Evolutionary conservation across 257 asterid genomes (phyloP).

Genomic region (Thymus quinquecostatus): DNA sequence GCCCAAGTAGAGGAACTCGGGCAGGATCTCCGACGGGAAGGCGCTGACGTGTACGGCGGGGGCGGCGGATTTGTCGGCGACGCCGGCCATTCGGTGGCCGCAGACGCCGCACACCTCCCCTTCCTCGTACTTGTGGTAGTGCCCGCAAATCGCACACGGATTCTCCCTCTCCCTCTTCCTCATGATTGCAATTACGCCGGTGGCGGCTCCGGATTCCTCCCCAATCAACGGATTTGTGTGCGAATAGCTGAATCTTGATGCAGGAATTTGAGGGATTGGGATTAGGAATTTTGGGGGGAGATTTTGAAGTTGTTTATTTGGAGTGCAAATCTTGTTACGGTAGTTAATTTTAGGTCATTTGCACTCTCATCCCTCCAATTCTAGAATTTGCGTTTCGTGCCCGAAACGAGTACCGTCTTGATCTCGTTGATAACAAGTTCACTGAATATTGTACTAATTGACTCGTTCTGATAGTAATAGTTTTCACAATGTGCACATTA

Average conservation of each 20-base stretch:
- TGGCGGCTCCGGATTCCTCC: too few relatives aligned
- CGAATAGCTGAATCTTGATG: background rate
- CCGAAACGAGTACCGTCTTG: too few relatives aligned
- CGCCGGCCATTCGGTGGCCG: constrained; percentile 80
- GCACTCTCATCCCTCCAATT: background rate
- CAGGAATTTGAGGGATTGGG: background rate
- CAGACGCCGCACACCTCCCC: constrained; percentile 90
- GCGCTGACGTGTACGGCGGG: constrained; percentile 66
- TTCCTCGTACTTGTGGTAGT: constrained; percentile 94
- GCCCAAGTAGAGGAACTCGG: constrained; percentile 89
- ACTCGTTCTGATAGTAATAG: too few relatives aligned
- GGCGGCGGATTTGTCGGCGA: constrained; percentile 9
- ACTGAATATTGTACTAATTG: too few relatives aligned
- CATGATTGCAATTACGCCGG: background rate
- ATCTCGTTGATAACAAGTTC: too few relatives aligned
- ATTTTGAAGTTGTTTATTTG: constrained; percentile 5
- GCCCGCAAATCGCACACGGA: constrained; percentile 91
- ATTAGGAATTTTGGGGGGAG: constrained; percentile 20
- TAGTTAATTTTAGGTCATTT: constrained; percentile 5
- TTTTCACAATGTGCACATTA: too few relatives aligned
- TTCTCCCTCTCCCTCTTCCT: constrained; percentile 72
- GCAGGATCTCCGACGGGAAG: constrained; percentile 93
- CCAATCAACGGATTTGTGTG: background rate
- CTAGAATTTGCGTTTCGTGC: too few relatives aligned
- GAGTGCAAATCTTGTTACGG: constrained; percentile 2